Evolutionary conservation across 495 filamentous ascomycete species (phyloP).

Genomic region (Pseudomonodictys pantanalensis): DNA sequence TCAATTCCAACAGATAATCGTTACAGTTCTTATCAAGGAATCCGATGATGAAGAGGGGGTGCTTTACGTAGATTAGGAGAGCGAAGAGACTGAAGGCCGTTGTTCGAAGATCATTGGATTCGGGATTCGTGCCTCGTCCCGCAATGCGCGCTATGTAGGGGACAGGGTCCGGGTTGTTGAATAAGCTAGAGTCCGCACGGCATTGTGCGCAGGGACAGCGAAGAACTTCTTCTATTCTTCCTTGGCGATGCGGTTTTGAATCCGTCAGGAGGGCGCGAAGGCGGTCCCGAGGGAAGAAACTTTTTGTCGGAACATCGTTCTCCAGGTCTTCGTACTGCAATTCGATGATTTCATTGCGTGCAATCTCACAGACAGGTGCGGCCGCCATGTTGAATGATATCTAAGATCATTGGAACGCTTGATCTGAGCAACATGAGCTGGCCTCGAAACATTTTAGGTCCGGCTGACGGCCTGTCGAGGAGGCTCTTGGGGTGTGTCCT

Average conservation of each 20-base stretch:
- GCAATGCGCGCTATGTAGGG: background rate
- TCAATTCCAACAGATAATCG: constrained; percentile 6
- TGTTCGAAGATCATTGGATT: background rate
- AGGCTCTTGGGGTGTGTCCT: too few species aligned
- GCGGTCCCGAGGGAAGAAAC: constrained; percentile 2
- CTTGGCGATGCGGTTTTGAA: background rate
- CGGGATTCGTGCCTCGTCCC: background rate
- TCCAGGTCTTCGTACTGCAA: constrained; percentile 2
- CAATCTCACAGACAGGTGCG: background rate
- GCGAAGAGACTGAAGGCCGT: constrained; percentile 9
- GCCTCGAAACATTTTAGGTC: background rate
- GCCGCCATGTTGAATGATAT: background rate
- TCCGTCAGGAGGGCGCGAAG: background rate
- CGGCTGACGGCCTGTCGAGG: too few species aligned
- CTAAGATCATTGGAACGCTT: background rate
- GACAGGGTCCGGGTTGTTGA: background rate
- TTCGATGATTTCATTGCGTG: constrained; percentile 1
- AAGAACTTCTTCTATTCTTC: constrained; percentile 3
- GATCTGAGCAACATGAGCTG: background rate
- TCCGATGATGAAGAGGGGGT: constrained; percentile 12
- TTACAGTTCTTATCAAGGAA: constrained; percentile 1
- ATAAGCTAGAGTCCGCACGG: background rate
- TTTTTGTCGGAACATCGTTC: background rate
- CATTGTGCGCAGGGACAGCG: background rate
- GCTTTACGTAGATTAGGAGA: constrained; percentile 2